Base-by-base conservation (phyloP, 495 filamentous ascomycete species). In the Penicillium argentinense region DNA sequence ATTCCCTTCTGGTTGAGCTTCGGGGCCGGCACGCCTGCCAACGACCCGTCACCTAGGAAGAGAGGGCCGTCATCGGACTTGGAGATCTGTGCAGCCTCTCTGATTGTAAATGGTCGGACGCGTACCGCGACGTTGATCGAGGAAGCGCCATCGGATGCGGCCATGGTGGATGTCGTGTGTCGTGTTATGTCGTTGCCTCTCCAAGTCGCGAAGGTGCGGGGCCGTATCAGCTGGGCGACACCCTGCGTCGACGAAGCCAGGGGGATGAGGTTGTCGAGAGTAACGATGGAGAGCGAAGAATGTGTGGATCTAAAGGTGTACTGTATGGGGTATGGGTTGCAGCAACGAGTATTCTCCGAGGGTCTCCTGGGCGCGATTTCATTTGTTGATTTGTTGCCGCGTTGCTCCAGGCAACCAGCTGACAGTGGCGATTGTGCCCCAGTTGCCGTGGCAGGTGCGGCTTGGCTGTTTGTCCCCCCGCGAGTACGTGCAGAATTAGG, bases 11-110 rank as follows among this genome's bases (percentile, higher is more conserved):
- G 81, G 56, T 84, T 81, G 14, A 96, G 80, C 62, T 92, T 93
- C 16, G 91, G 91, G 8, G 76, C 62, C 18, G 91, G 91, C 18
- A 80, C 86, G 39, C 79, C 85, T 4, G 95, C 92, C 46, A 99
- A 73, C 7, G 91, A 96, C 14, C 93, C 93, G 61, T 97, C 93
- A 34, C 93, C 93, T 19, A 99, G 82, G 66, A 99, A 97, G 23
- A 95, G 67, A 1, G 91, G 89, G 27, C 84, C 81, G 68, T 97
- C 93, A 49, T 97, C 91, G 56, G 75, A 82, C 65, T 82, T 85
- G 28, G 87, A 79, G 39, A 86, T 59, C 54, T 86, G 82, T 21
- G 82, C 82, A 39, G 82, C 82, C 65, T 86, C 82, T 54, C 81
- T 68, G 33, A 80, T 73, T 2, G 73, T 98, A 62, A 98, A 98